Evolutionary conservation across 352 stramenopile genomes (phyloP).

Genomic region (Phytophthora idaei): DNA sequence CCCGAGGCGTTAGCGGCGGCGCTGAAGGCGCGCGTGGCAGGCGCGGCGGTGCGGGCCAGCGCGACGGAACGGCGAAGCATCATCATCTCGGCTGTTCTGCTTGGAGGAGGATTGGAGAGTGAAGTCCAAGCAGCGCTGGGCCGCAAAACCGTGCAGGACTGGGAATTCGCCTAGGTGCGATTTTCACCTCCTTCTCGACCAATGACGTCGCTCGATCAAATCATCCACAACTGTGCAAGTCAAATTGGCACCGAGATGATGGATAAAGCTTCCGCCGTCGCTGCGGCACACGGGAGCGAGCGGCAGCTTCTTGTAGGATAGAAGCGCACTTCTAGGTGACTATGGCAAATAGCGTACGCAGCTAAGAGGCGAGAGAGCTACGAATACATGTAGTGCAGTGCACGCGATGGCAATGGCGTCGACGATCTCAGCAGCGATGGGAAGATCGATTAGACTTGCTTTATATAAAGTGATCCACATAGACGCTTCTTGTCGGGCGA

Average conservation of each 20-base stretch:
- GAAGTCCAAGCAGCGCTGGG: constrained; percentile 21
- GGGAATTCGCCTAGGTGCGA: constrained; percentile 29
- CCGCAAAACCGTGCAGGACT: constrained; percentile 23
- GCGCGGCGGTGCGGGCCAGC: constrained; percentile 38
- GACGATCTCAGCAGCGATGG: constrained; percentile 18
- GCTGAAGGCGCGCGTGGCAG: constrained; percentile 64
- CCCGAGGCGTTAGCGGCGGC: constrained; percentile 50
- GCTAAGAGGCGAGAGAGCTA: background rate
- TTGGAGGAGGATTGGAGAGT: constrained; percentile 51
- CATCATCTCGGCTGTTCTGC: constrained; percentile 52
- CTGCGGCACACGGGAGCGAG: background rate
- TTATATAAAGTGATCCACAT: constrained; percentile 14
- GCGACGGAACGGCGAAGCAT: constrained; percentile 67
- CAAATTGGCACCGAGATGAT: constrained; percentile 18
- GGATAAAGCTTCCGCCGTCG: constrained; percentile 10
- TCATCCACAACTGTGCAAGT: constrained; percentile 25
- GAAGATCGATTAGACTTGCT: constrained; percentile 26
- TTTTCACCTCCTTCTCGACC: constrained; percentile 10
- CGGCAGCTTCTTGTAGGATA: no score
- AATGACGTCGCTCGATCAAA: constrained; percentile 39
- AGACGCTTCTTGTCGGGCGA: constrained; percentile 8
- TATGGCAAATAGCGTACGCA: background rate
- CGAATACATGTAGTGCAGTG: background rate
- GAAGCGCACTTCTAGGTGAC: background rate
- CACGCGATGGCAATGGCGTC: background rate